Conservation (phyloP, 1,139 yeast species). For the Candida dubliniensis region DNA sequence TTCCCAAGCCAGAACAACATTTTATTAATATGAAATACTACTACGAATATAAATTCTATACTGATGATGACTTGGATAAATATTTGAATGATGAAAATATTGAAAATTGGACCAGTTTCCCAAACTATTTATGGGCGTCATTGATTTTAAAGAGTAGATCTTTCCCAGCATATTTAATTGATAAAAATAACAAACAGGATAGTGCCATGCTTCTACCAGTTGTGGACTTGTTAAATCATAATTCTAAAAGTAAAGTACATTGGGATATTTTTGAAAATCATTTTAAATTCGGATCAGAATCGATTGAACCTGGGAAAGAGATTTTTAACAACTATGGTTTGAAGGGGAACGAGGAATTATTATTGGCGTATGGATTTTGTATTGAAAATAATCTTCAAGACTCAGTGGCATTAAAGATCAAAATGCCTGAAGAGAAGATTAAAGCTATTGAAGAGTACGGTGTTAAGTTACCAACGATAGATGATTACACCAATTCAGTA, state of each 20-base stretch:
- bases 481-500: constrained; percentile 49
- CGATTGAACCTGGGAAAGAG: constrained; percentile 39
- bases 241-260: constrained; percentile 56
- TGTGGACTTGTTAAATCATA: constrained; percentile 76
- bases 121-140: constrained; percentile 72
- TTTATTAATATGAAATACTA: constrained; percentile 46
- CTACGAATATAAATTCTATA: constrained; percentile 48
- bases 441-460: constrained; percentile 38
- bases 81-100: constrained; percentile 23
- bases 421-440: constrained; percentile 39
- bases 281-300: constrained; percentile 34
- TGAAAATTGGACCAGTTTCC: constrained; percentile 61
- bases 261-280: constrained; percentile 48
- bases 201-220: constrained; percentile 76
- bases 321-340: constrained; percentile 82
- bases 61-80: constrained; percentile 35
- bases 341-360: constrained; percentile 77
- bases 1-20: constrained; percentile 35
- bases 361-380: constrained; percentile 70
- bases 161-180: constrained; percentile 62
- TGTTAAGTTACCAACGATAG: constrained; percentile 45
- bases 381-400: constrained; percentile 62
- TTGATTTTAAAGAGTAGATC: constrained; percentile 73
- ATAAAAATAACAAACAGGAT: constrained; percentile 27
- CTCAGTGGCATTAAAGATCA: constrained; percentile 56